Conservation (phyloP, 495 filamentous ascomycete genomes). For the Penicillium atrosanguineum region DNA sequence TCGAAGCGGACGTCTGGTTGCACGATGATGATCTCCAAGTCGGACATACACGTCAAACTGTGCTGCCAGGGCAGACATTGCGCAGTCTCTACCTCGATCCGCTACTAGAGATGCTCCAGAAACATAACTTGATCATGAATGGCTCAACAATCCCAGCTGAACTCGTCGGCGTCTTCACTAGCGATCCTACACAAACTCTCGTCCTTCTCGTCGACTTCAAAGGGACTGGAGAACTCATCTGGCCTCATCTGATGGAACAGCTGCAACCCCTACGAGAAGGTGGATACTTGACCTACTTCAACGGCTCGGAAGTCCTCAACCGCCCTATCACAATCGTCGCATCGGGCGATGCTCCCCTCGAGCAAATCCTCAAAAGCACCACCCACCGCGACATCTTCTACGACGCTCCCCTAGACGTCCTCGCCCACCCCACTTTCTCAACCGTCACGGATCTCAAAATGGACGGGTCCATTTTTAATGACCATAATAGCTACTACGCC, state of each 20-base stretch:
- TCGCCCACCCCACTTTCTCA: slow-evolving; percentile 16
- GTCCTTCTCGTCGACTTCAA: slow-evolving; percentile 37
- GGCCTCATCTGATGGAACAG: slow-evolving; percentile 43
- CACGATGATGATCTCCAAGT: slow-evolving; percentile 50
- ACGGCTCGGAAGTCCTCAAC: slow-evolving; percentile 39
- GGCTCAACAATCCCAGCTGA: background rate
- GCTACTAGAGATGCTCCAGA: slow-evolving; percentile 39
- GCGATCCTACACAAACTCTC: slow-evolving; percentile 21
- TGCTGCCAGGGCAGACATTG: slow-evolving; percentile 32
- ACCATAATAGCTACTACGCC: slow-evolving; percentile 41
- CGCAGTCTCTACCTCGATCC: slow-evolving; percentile 63
- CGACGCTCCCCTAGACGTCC: slow-evolving; percentile 59
- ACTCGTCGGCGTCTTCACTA: slow-evolving; percentile 59
- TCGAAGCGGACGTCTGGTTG: slow-evolving; percentile 76
- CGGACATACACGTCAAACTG: slow-evolving; percentile 31
- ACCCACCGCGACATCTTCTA: slow-evolving; percentile 64
- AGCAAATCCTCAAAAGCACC: slow-evolving; percentile 34
- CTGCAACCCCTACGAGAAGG: slow-evolving; percentile 55
- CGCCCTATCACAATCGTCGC: slow-evolving; percentile 69
- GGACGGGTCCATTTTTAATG: slow-evolving; percentile 15
- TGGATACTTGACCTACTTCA: slow-evolving; percentile 57
- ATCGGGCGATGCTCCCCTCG: slow-evolving; percentile 61
- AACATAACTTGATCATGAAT: background rate
- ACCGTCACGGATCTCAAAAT: background rate
- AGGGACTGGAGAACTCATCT: slow-evolving; percentile 37